These are phyloP conservation scores for Populus tomentosa DNA, from an alignment of 441 rosid genomes.

Conservation along the genomic window DNA sequence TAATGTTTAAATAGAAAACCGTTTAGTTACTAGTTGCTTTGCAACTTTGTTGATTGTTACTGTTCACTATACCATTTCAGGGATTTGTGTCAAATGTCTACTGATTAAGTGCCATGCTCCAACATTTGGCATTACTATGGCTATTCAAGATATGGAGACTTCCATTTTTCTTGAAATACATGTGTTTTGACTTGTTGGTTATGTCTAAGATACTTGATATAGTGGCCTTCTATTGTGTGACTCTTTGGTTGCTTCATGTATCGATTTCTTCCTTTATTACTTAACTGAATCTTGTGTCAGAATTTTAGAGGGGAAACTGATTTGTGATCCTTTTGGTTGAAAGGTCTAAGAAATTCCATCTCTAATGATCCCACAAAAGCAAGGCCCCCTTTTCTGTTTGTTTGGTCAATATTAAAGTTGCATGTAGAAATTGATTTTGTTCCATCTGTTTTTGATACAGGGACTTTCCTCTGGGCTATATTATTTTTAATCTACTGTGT, in stretches of 20 bases:
- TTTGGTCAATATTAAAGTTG: background rate
- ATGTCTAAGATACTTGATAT: background rate
- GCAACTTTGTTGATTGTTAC: background rate
- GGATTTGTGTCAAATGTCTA: background rate
- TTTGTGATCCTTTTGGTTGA: background rate
- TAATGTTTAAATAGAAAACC: background rate
- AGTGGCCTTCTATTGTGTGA: background rate
- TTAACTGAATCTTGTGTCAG: background rate
- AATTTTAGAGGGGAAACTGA: background rate
- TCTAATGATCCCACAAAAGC: background rate
- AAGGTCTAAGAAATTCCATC: background rate
- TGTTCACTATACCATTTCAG: background rate
- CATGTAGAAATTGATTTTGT: background rate
- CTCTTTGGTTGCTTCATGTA: background rate
- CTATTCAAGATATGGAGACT: background rate
- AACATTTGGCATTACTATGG: background rate
- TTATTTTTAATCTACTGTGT: background rate
- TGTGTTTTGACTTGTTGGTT: background rate
- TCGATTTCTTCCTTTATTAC: background rate
- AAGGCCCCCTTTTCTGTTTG: background rate
- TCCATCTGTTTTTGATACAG: background rate
- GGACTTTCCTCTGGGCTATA: background rate
- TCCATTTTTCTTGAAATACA: background rate
- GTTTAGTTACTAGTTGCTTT: background rate
- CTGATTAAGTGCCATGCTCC: background rate